phyloP scores from a whole-genome alignment of 2,329 filamentous ascomycete genomes.

The Monosporascus cannonballus region DNA sequence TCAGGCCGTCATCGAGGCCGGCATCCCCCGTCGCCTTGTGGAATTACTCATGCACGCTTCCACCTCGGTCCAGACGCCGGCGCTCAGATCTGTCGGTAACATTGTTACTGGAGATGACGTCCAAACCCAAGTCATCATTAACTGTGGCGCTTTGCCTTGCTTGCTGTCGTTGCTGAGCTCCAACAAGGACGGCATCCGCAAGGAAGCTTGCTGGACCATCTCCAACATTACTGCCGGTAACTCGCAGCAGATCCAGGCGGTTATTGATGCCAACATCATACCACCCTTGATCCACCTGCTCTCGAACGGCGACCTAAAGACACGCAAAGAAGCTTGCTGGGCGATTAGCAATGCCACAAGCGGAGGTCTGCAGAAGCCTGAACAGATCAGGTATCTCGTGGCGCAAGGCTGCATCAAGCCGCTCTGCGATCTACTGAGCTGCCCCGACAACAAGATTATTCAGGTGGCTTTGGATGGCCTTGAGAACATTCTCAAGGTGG shows the following conservation, averaged over 20 bases:
- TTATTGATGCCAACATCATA: slow-evolving; percentile 95
- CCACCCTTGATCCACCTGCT: slow-evolving; percentile 93
- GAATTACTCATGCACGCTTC: slow-evolving; percentile 98
- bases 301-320: slow-evolving; percentile 97
- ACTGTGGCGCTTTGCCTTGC: slow-evolving; percentile 88
- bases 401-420: slow-evolving; percentile 94
- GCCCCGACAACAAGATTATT: slow-evolving; percentile 99
- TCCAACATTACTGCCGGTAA: slow-evolving; percentile 98
- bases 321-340: slow-evolving; percentile 98
- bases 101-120: slow-evolving; percentile 98
- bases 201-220: slow-evolving; percentile 99
- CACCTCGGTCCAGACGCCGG: slow-evolving; percentile 95
- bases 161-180: slow-evolving; percentile 92
- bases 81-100: slow-evolving; percentile 94
- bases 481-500: slow-evolving; percentile 99
- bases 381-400: slow-evolving; percentile 95
- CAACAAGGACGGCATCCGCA: slow-evolving; percentile 96
- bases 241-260: slow-evolving; percentile 93
- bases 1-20: slow-evolving; percentile 96
- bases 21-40: slow-evolving; percentile 91
- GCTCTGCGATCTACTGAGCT: slow-evolving; percentile 87
- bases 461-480: slow-evolving; percentile 95
- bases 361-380: slow-evolving; percentile 95
- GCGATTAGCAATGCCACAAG: slow-evolving; percentile 98
- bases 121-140: slow-evolving; percentile 98